Conservation (phyloP, 768 basidiomycete genomes). For the Podaxis rugospora region DNA sequence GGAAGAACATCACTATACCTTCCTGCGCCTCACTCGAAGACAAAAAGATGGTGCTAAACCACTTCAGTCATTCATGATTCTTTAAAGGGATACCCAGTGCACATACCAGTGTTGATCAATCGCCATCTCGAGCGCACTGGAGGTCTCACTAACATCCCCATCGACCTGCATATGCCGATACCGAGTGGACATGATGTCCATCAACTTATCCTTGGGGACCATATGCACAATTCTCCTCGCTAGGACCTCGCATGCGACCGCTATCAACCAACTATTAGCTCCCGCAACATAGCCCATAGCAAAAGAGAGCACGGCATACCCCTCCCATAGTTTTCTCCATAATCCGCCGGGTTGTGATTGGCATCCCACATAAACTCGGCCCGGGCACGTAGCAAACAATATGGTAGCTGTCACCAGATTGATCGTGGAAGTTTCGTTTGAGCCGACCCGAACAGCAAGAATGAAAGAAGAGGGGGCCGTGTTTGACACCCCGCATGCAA, state of each 20-base stretch:
- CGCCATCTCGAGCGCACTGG: slow-evolving; percentile 84
- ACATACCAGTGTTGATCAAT: slow-evolving; percentile 84
- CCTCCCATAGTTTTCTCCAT: slow-evolving; percentile 79
- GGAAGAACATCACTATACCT: slow-evolving; percentile 35
- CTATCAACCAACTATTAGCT: slow-evolving; percentile 29
- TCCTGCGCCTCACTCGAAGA: slow-evolving; percentile 85
- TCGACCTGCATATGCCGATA: slow-evolving; percentile 70
- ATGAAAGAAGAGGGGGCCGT: neutral
- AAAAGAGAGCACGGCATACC: slow-evolving; percentile 38
- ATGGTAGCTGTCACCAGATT: slow-evolving; percentile 56
- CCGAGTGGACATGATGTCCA: slow-evolving; percentile 72
- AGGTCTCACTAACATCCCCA: slow-evolving; percentile 69
- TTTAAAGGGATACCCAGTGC: neutral
- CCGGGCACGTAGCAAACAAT: slow-evolving; percentile 71
- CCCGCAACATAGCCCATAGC: neutral
- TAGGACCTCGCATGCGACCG: slow-evolving; percentile 79
- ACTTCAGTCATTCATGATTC: neutral
- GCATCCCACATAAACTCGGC: slow-evolving; percentile 83
- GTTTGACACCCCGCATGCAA: neutral
- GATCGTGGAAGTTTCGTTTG: neutral
- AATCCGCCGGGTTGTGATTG: slow-evolving; percentile 77
- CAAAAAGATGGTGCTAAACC: slow-evolving; percentile 67
- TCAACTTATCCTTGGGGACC: slow-evolving; percentile 56
- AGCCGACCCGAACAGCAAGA: neutral
- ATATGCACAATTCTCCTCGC: slow-evolving; percentile 78